Evolutionary conservation across 495 filamentous ascomycete species (phyloP).

Genomic region (Oidiodendron maius): DNA sequence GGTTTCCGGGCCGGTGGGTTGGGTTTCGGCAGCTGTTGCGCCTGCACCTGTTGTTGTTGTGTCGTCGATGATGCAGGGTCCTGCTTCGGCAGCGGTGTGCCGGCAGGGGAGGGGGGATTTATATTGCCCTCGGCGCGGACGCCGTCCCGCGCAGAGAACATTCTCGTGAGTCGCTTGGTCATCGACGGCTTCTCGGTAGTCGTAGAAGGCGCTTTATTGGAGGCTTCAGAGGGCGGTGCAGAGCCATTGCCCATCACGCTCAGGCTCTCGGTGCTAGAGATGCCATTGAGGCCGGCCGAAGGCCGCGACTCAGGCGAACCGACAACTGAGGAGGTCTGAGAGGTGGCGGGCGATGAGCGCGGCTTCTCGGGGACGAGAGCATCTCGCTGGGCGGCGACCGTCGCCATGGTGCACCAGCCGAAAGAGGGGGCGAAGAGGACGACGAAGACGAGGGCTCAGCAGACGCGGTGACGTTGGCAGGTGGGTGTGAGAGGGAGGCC

Average conservation of each 20-base stretch:
- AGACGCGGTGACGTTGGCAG: too few species aligned
- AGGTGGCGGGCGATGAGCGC: slow-evolving; percentile 15
- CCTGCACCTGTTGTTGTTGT: too few species aligned
- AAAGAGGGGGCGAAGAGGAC: too few species aligned
- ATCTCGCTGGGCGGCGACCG: slow-evolving; percentile 12
- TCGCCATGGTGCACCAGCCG: slow-evolving; percentile 18
- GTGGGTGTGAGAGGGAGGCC: too few species aligned
- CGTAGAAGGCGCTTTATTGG: slow-evolving; percentile 20
- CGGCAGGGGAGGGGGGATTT: slow-evolving; percentile 17
- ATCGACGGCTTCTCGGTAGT: slow-evolving; percentile 41
- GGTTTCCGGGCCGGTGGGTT: slow-evolving; percentile 35
- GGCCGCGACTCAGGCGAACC: slow-evolving; percentile 15
- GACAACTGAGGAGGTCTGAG: slow-evolving; percentile 15
- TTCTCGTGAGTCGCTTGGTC: slow-evolving; percentile 53
- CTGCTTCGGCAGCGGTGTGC: slow-evolving; percentile 30
- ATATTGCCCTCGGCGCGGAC: slow-evolving; percentile 28
- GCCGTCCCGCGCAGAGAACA: slow-evolving; percentile 42
- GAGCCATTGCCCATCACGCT: slow-evolving; percentile 21
- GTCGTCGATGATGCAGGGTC: slow-evolving; percentile 1
- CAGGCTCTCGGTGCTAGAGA: slow-evolving; percentile 16
- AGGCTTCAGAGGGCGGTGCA: slow-evolving; percentile 22
- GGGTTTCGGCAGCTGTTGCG: slow-evolving; percentile 37
- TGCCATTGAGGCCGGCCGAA: not conserved
- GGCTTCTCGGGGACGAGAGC: slow-evolving; percentile 6
- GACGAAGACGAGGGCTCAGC: too few species aligned